Evolutionary conservation across 805 yeast species (phyloP), one percentile per base, ranked within the genome.

Genomic region (Metschnikowia colocasiae): DNA sequence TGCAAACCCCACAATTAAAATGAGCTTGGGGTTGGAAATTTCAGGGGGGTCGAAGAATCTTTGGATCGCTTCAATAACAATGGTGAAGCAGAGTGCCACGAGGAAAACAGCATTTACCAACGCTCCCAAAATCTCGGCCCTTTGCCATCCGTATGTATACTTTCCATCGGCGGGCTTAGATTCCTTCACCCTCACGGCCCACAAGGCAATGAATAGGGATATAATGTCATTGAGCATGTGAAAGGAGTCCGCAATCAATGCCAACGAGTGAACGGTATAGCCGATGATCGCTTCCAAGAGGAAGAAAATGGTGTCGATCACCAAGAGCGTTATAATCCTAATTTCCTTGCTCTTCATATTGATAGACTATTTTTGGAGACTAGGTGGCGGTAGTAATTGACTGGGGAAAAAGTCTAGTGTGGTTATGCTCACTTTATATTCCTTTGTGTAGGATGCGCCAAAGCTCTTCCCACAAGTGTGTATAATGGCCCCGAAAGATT

Each of bases 101-200:
- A 92, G 67, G 59, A 94, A 94, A 8, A 94, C 97, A 2, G 97
- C 97, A 62, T 92, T 92, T 55, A 92, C 80, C 50, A 92, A 75
- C 7, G 98, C 99, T 47, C 99, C 99, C 51, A 92, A 74, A 45
- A 92, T 91, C 67, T 92, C 99, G 4, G 98, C 98, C 56, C 99
- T 78, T 65, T 92, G 95, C 96, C 97, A 89, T 15, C 99, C 99
- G 60, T 94, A 92, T 2, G 98, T 94, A 69, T 87, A 92, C 48
- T 83, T 83, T 2, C 94, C 84, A 63, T 89, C 94, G 1, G 96
- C 94, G 25, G 82, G 81, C 59, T 82, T 79, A 33, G 80, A 81
- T 57, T 85, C 85, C 45, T 97, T 90, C 10, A 90, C 96, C 52
- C 80, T 80, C 18, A 94, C 98, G 0, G 99, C 99, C 97, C 97